Percentiles rank a stretch among this genome's conserved stretches.
phyloP scores from a whole-genome alignment of 805 yeast genomes.

The Zygosaccharomyces lentus region DNA sequence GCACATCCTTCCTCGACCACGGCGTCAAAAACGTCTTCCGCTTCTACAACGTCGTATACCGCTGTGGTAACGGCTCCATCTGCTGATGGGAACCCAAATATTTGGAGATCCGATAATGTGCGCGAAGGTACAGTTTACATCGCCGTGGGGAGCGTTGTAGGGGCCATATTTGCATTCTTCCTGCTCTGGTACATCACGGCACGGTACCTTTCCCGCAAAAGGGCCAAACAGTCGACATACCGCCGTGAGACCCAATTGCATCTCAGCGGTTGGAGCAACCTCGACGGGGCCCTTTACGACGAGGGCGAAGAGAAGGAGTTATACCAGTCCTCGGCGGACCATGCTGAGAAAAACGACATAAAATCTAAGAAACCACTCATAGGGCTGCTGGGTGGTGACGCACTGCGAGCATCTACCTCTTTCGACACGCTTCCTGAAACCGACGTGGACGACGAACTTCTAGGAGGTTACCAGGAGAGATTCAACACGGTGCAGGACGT shows the following conservation, averaged over 20 bases:
- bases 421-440: constrained; percentile 12
- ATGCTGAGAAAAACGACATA: constrained; percentile 5
- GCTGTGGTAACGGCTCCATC: constrained; percentile 49
- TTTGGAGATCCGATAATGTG: constrained; percentile 41
- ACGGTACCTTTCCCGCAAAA: constrained; percentile 46
- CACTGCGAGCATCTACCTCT: constrained; percentile 9
- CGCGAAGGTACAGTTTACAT: constrained; percentile 82
- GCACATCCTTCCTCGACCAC: constrained; percentile 7
- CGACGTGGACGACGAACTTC: constrained; percentile 5
- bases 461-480: constrained; percentile 6
- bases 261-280: constrained; percentile 23
- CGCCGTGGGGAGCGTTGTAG: constrained; percentile 68
- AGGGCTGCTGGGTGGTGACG: constrained; percentile 5
- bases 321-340: constrained; percentile 7
- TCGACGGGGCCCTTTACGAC: constrained; percentile 19
- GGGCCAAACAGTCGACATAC: constrained; percentile 43
- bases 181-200: constrained; percentile 49
- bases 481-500: constrained; percentile 23
- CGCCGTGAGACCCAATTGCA: constrained; percentile 13
- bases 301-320: constrained; percentile 13
- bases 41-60: constrained; percentile 23
- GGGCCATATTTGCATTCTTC: constrained; percentile 50
- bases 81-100: constrained; percentile 57
- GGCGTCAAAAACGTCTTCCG: constrained; percentile 8
- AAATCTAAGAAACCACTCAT: constrained; percentile 5